Evolutionary conservation across 768 basidiomycete genomes (phyloP).

Genomic region (Termitomyces sp.): DNA sequence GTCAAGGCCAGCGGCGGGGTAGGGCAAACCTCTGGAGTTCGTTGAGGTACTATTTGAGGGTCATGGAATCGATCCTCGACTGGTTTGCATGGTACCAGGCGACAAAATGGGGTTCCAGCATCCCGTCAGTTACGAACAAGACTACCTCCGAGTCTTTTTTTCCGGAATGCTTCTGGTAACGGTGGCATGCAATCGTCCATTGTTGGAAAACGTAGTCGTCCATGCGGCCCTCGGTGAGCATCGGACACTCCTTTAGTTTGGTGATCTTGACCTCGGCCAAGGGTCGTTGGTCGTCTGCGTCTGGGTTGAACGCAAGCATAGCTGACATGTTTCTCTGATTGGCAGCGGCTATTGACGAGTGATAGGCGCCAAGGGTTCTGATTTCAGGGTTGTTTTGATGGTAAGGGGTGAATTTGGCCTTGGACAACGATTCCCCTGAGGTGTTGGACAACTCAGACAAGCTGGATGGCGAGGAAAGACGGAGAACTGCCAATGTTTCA

Average conservation of each 20-base stretch:
- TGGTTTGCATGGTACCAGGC: conserved; percentile 16
- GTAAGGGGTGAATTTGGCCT: background rate
- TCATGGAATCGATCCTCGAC: conserved; percentile 13
- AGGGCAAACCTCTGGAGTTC: conserved; percentile 11
- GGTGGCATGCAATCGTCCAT: conserved; percentile 12
- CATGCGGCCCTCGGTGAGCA: conserved; percentile 16
- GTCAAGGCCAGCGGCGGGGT: background rate
- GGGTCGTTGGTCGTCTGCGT: background rate
- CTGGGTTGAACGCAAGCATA: background rate
- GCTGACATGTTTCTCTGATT: background rate
- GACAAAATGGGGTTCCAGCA: conserved; percentile 14
- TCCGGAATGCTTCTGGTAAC: conserved; percentile 12
- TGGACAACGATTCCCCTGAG: background rate
- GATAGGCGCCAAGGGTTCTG: background rate
- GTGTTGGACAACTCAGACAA: background rate
- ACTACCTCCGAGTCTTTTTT: conserved; percentile 12
- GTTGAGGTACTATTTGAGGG: conserved; percentile 9
- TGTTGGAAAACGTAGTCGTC: conserved; percentile 9
- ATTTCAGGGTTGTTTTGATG: background rate
- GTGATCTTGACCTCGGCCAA: conserved; percentile 9
- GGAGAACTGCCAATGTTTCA: background rate
- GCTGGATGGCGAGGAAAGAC: background rate
- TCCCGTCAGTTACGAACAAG: conserved; percentile 13
- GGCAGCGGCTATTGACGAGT: background rate
- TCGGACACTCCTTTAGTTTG: conserved; percentile 17